These are phyloP conservation scores for Hymenoscyphus occultus DNA, from an alignment of 2,329 filamentous ascomycete genomes.

Conservation along the genomic window DNA sequence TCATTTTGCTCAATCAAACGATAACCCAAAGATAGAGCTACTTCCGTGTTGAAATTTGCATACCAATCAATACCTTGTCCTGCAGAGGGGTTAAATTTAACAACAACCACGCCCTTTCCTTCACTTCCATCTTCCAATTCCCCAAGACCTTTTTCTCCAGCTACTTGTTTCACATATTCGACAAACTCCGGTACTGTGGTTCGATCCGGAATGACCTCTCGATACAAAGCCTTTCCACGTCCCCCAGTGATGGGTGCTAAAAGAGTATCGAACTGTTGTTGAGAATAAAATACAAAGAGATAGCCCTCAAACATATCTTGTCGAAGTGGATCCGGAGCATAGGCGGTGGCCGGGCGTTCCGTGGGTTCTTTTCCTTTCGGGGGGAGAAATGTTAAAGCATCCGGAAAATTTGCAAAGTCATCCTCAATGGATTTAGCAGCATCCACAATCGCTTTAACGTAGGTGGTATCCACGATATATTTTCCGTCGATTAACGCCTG, in stretches of 20 bases:
- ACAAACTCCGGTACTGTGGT: slow-evolving; percentile 75
- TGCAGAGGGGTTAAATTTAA: slow-evolving; percentile 65
- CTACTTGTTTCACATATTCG: slow-evolving; percentile 69
- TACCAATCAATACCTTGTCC: slow-evolving; percentile 61
- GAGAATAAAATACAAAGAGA: slow-evolving; percentile 82
- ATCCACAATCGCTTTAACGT: slow-evolving; percentile 67
- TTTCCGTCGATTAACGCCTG: slow-evolving; percentile 81
- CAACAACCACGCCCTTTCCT: slow-evolving; percentile 72
- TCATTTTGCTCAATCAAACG: slow-evolving; percentile 85
- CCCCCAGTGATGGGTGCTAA: slow-evolving; percentile 73
- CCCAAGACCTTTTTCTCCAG: slow-evolving; percentile 69
- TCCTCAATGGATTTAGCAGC: slow-evolving; percentile 61
- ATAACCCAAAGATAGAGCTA: slow-evolving; percentile 73
- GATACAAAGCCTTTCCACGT: slow-evolving; percentile 75
- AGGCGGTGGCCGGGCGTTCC: slow-evolving; percentile 59
- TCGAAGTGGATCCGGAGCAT: slow-evolving; percentile 66
- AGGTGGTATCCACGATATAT: slow-evolving; percentile 68
- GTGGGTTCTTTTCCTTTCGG: slow-evolving; percentile 73
- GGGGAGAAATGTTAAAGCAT: slow-evolving; percentile 68
- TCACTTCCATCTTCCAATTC: slow-evolving; percentile 61
- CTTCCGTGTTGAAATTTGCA: slow-evolving; percentile 61
- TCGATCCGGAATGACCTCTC: slow-evolving; percentile 56
- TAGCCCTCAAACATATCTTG: slow-evolving; percentile 78
- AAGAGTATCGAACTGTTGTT: slow-evolving; percentile 71
- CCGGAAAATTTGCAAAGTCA: slow-evolving; percentile 81